phyloP scores from a whole-genome alignment of 805 yeast genomes.

The Sugiyamaella americana region DNA sequence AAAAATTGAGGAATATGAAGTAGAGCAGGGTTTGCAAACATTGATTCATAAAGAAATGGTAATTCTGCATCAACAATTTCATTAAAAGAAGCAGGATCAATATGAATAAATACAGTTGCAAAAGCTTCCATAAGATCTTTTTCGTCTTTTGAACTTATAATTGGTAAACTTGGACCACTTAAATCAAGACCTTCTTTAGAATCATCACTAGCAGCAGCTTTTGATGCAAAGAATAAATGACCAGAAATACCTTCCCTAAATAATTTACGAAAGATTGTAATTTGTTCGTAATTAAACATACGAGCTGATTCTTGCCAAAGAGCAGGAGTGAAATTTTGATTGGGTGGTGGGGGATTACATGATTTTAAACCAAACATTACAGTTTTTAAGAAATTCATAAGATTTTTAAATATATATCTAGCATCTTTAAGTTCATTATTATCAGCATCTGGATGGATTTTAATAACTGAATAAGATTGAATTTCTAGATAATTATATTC shows the following conservation, averaged over 20 bases:
- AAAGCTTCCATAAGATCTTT: constrained; percentile 93
- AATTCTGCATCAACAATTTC: constrained; percentile 82
- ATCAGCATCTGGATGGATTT: constrained; percentile 43
- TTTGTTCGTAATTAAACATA: constrained; percentile 77
- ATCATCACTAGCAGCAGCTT: neutral
- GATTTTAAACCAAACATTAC: constrained; percentile 82
- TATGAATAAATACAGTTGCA: constrained; percentile 86
- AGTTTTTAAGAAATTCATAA: constrained; percentile 85
- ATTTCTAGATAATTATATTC: constrained; percentile 39
- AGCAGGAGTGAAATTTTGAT: constrained; percentile 44
- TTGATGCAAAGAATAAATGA: constrained; percentile 60
- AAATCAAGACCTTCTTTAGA: constrained; percentile 23
- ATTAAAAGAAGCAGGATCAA: constrained; percentile 93
- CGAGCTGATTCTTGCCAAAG: constrained; percentile 85
- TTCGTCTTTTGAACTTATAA: constrained; percentile 84
- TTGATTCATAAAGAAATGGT: constrained; percentile 67
- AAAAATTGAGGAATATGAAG: constrained; percentile 91
- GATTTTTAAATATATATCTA: constrained; percentile 75
- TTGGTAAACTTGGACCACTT: constrained; percentile 71
- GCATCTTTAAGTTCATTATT: constrained; percentile 81
- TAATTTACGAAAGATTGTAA: constrained; percentile 63
- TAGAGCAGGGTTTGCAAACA: constrained; percentile 76
- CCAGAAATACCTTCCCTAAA: constrained; percentile 84
- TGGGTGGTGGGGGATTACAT: constrained; percentile 70
- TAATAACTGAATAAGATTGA: constrained; percentile 50